Conservation (phyloP, 2,329 filamentous ascomycete species). For the Thielaviopsis punctulata region DNA sequence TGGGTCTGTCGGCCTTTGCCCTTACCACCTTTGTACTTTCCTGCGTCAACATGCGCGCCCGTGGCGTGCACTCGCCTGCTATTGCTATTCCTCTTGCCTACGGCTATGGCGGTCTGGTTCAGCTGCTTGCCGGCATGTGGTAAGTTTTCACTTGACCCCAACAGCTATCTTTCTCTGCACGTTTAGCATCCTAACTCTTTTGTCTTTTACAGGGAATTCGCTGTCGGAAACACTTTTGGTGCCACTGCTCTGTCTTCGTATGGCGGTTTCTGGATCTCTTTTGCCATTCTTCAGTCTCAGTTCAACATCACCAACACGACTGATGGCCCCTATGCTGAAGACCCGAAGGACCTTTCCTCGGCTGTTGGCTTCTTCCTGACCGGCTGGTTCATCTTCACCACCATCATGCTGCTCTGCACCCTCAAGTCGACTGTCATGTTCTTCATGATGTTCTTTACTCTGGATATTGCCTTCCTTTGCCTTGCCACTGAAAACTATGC, state of each 20-base stretch:
- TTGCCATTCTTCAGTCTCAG: conserved; percentile 52
- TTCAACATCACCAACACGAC: conserved; percentile 37
- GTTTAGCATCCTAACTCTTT: not conserved
- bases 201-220: conserved; percentile 50
- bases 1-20: conserved; percentile 64
- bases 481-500: conserved; percentile 48
- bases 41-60: conserved; percentile 51
- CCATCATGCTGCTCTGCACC: conserved; percentile 55
- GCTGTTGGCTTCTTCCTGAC: conserved; percentile 59
- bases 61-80: conserved; percentile 41
- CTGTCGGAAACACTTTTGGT: conserved; percentile 74
- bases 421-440: conserved; percentile 63
- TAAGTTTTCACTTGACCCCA: conserved; percentile 29
- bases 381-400: conserved; percentile 76
- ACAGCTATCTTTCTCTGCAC: not conserved
- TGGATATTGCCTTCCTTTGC: conserved; percentile 60
- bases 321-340: conserved; percentile 28
- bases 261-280: conserved; percentile 69
- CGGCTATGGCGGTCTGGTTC: conserved; percentile 62
- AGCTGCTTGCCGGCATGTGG: conserved; percentile 77
- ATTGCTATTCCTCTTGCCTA: conserved; percentile 53
- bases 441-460: conserved; percentile 59
- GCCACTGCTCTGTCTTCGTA: conserved; percentile 68
- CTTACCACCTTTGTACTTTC: conserved; percentile 70
- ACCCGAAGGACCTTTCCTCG: conserved; percentile 32